Evolutionary conservation across 352 stramenopile species (phyloP).

Genomic region (Phytophthora kernoviae): DNA sequence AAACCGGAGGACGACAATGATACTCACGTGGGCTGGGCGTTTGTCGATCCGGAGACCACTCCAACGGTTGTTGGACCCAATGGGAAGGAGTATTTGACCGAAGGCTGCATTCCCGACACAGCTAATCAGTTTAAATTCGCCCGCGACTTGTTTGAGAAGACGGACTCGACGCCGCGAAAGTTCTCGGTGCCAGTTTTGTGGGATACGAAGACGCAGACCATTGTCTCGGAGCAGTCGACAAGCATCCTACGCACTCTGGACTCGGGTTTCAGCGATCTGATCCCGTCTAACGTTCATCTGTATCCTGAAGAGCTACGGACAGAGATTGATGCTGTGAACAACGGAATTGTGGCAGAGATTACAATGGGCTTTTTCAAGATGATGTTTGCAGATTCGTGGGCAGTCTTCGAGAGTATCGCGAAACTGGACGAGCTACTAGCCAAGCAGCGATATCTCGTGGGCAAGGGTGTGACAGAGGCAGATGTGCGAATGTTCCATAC

Average conservation of each 20-base stretch:
- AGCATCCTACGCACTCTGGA: slow-evolving; percentile 69
- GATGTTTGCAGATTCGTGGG: slow-evolving; percentile 63
- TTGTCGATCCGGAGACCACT: slow-evolving; percentile 10
- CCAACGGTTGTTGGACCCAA: slow-evolving; percentile 2
- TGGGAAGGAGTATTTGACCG: slow-evolving; percentile 18
- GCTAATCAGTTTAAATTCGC: slow-evolving; percentile 21
- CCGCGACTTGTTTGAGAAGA: slow-evolving; percentile 40
- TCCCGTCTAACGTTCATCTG: slow-evolving; percentile 34
- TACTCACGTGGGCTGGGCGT: slow-evolving; percentile 39
- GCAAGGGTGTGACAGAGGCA: slow-evolving; percentile 35
- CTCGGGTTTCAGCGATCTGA: slow-evolving; percentile 35
- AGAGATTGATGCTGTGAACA: slow-evolving; percentile 61
- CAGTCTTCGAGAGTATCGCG: slow-evolving; percentile 22
- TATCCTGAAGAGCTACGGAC: slow-evolving; percentile 40
- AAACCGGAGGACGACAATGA: slow-evolving; percentile 40
- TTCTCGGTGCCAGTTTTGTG: slow-evolving; percentile 68
- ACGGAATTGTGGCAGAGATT: slow-evolving; percentile 52
- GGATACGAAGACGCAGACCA: slow-evolving; percentile 56
- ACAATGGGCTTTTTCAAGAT: slow-evolving; percentile 56
- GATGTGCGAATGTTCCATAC: slow-evolving; percentile 43
- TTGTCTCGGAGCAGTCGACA: slow-evolving; percentile 33
- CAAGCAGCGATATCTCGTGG: slow-evolving; percentile 19
- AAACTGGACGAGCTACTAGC: slow-evolving; percentile 25
- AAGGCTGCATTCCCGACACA: slow-evolving; percentile 21
- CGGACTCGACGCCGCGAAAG: slow-evolving; percentile 4